These are phyloP conservation scores for Sanguinoderma infundibulare DNA, from an alignment of 1,284 basidiomycete species.

Conservation along the genomic window DNA sequence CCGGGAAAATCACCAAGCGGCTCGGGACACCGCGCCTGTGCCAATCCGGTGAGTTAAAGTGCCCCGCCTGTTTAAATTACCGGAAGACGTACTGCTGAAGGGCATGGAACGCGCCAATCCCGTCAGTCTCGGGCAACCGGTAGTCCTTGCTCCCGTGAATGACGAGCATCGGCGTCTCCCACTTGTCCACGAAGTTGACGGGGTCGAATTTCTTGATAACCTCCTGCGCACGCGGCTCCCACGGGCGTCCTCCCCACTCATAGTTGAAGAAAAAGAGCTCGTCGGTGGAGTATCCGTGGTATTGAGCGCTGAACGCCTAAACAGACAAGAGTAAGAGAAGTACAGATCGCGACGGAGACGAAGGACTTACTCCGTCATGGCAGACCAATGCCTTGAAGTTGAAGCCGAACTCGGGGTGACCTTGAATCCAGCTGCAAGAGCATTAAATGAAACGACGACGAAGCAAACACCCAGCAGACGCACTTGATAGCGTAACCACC, in stretches of 20 bases:
- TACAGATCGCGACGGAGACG: constrained; percentile 9
- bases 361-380: constrained; percentile 77
- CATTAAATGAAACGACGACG: constrained; percentile 11
- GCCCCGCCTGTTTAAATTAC: constrained; percentile 10
- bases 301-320: constrained; percentile 71
- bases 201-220: constrained; percentile 74
- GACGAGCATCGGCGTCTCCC: constrained; percentile 84
- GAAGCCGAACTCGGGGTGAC: constrained; percentile 85
- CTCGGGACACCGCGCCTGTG: constrained; percentile 75
- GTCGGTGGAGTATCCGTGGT: constrained; percentile 83
- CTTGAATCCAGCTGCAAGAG: constrained; percentile 84
- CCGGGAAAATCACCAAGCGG: constrained; percentile 87
- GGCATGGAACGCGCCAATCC: constrained; percentile 82
- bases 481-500: constrained; percentile 88
- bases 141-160: constrained; percentile 91
- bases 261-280: constrained; percentile 89
- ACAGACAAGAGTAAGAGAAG: constrained; percentile 11
- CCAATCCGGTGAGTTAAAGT: constrained; percentile 21
- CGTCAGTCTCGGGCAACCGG: constrained; percentile 82
- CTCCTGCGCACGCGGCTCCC: constrained; percentile 63
- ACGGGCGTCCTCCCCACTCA: constrained; percentile 83
- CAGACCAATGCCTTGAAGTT: constrained; percentile 89
- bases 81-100: constrained; percentile 68
- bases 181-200: constrained; percentile 79
- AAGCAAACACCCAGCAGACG: constrained; percentile 19